phyloP scores from a whole-genome alignment of 164 flowering plant species.

The Piper betle region DNA sequence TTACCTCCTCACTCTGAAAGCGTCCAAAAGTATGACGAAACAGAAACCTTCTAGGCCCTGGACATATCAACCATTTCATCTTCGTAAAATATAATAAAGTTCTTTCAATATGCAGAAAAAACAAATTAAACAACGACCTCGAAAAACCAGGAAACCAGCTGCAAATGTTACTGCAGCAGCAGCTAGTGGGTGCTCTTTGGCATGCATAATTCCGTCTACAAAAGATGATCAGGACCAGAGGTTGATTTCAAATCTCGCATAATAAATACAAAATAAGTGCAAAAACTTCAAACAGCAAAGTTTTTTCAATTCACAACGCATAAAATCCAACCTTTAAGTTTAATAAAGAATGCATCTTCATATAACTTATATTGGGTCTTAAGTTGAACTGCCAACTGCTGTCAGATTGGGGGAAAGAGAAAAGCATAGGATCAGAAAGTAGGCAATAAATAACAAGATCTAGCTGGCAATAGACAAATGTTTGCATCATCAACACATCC shows the following conservation, averaged over 20 bases:
- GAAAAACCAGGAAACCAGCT: constrained; percentile 49
- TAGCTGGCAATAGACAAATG: no score
- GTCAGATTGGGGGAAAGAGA: constrained; percentile 8
- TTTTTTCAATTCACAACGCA: neutral
- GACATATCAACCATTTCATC: constrained; percentile 1
- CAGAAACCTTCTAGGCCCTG: constrained; percentile 85
- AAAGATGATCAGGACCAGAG: neutral
- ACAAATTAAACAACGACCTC: constrained; percentile 25
- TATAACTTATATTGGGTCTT: constrained; percentile 31
- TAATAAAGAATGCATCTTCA: constrained; percentile 55
- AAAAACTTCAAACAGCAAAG: neutral
- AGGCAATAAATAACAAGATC: no score
- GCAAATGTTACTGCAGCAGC: constrained; percentile 46
- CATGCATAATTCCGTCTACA: constrained; percentile 45
- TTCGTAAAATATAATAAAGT: neutral
- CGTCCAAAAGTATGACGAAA: constrained; percentile 74
- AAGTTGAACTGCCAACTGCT: constrained; percentile 41
- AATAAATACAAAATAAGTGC: neutral
- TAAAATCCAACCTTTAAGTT: constrained; percentile 47
- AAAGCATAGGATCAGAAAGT: neutral
- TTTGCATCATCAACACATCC: no score
- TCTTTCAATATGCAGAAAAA: neutral
- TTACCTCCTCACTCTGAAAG: constrained; percentile 82
- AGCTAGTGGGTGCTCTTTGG: constrained; percentile 54
- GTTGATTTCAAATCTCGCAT: neutral